Conservation (phyloP, 768 basidiomycete species). For the Leccinellum rugosiceps region DNA sequence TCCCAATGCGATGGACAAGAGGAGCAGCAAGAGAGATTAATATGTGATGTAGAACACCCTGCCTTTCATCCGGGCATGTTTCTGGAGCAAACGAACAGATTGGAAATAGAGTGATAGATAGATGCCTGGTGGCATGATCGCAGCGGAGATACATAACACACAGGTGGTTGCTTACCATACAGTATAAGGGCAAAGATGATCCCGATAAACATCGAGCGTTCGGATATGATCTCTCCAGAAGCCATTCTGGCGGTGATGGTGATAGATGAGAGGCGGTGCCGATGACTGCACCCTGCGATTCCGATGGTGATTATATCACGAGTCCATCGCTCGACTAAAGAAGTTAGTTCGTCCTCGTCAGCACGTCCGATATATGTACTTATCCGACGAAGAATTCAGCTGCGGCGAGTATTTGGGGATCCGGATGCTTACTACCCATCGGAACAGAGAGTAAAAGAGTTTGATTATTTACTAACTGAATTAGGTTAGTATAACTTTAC, state of each 20-base stretch:
- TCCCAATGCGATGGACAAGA: background rate
- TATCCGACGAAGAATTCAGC: too few species aligned
- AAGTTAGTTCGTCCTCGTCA: too few species aligned
- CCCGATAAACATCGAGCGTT: background rate
- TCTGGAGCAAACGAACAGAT: background rate
- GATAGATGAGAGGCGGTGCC: too few species aligned
- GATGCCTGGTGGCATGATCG: background rate
- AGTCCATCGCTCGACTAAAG: too few species aligned
- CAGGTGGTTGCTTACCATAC: background rate
- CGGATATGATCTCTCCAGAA: background rate
- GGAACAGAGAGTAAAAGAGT: too few species aligned
- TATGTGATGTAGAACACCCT: background rate
- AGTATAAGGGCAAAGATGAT: background rate
- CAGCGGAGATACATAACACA: background rate
- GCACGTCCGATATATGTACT: too few species aligned
- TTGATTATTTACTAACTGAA: too few species aligned
- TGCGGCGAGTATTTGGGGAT: too few species aligned
- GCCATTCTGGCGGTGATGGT: background rate
- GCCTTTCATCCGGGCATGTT: background rate
- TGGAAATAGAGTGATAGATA: background rate
- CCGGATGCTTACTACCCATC: too few species aligned
- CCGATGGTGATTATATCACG: too few species aligned
- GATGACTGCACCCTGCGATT: too few species aligned
- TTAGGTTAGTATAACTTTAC: too few species aligned
- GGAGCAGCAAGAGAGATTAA: background rate